These are phyloP conservation scores for Physcia stellaris DNA, from an alignment of 495 filamentous ascomycete genomes.

Conservation along the genomic window DNA sequence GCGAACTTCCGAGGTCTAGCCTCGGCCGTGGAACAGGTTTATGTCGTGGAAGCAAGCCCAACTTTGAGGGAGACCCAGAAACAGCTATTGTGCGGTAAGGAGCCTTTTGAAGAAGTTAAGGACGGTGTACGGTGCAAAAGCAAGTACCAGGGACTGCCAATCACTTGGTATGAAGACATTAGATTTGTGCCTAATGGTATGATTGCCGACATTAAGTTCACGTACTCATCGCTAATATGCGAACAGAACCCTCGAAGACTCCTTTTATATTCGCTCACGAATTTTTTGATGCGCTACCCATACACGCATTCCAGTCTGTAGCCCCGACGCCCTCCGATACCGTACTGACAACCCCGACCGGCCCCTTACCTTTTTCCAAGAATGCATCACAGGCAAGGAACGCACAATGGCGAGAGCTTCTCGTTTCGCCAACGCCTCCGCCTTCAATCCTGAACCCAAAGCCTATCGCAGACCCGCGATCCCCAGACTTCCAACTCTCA, in stretches of 20 bases:
- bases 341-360: slow-evolving; percentile 32
- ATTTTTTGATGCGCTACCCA: slow-evolving; percentile 97
- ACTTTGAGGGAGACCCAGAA: slow-evolving; percentile 64
- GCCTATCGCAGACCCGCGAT: slow-evolving; percentile 29
- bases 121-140: slow-evolving; percentile 63
- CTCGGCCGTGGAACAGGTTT: slow-evolving; percentile 66
- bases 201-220: no score
- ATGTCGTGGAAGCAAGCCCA: slow-evolving; percentile 80
- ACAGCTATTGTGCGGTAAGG: slow-evolving; percentile 66
- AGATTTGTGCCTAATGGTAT: slow-evolving; percentile 60
- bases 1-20: slow-evolving; percentile 66
- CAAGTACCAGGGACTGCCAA: slow-evolving; percentile 55
- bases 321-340: slow-evolving; percentile 29
- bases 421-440: slow-evolving; percentile 54
- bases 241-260: slow-evolving; percentile 42
- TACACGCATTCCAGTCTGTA: slow-evolving; percentile 82
- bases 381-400: slow-evolving; percentile 29
- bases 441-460: slow-evolving; percentile 18
- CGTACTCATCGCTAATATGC: not conserved
- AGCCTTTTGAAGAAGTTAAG: slow-evolving; percentile 52
- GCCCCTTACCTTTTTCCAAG: slow-evolving; percentile 30
- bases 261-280: slow-evolving; percentile 95
- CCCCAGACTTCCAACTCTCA: slow-evolving; percentile 74
- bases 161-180: slow-evolving; percentile 89
- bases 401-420: slow-evolving; percentile 73